Evolutionary conservation across 2,329 filamentous ascomycete species (phyloP).

Genomic region (Tolypocladium inflatum): DNA sequence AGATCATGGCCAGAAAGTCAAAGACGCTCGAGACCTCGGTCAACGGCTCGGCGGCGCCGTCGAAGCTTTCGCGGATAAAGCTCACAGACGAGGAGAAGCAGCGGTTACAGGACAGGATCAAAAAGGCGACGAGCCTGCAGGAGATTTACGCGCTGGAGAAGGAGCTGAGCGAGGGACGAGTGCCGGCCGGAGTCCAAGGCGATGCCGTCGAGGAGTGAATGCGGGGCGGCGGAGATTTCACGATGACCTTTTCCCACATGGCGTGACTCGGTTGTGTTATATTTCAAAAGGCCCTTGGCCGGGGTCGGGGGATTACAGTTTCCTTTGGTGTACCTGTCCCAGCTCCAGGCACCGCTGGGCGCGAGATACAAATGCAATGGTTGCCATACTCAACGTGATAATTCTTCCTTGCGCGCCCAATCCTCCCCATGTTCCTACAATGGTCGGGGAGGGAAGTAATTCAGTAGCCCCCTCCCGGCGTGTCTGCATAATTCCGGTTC

Average conservation of each 20-base stretch:
- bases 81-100: conserved; percentile 83
- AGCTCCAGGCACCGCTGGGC: neutral
- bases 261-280: neutral
- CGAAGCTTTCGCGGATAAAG: conserved; percentile 68
- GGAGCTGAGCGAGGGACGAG: conserved; percentile 77
- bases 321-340: neutral
- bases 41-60: conserved; percentile 33
- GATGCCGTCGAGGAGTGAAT: conserved; percentile 52
- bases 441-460: neutral
- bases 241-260: conserved; percentile 1
- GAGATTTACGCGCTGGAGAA: conserved; percentile 89
- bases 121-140: conserved; percentile 77
- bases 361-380: neutral
- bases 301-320: neutral
- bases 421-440: neutral
- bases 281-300: neutral
- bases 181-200: conserved; percentile 59
- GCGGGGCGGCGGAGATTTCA: neutral
- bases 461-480: neutral
- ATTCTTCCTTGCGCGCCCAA: neutral
- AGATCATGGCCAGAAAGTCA: conserved; percentile 80
- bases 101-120: conserved; percentile 77
- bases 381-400: neutral
- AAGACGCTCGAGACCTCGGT: conserved; percentile 54
- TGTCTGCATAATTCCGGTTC: neutral